These are phyloP conservation scores for Boletus sp. DNA, from an alignment of 1,284 basidiomycete genomes.

Conservation along the genomic window DNA sequence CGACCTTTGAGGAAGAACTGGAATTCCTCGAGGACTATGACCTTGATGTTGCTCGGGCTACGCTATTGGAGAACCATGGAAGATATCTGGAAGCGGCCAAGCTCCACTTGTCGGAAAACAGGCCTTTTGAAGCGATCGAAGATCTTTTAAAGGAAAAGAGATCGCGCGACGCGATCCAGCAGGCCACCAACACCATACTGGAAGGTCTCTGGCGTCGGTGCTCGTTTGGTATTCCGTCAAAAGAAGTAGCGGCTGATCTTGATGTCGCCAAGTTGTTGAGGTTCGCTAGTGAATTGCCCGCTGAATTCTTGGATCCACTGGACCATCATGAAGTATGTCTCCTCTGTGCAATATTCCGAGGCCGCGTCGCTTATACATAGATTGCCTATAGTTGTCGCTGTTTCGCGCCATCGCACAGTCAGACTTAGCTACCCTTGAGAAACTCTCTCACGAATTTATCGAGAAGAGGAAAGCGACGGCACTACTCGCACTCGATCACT, in stretches of 20 bases:
- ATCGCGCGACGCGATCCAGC: conserved; percentile 35
- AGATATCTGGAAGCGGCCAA: conserved; percentile 57
- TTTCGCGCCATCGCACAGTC: conserved; percentile 27
- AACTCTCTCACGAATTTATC: conserved; percentile 20
- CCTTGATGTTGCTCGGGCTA: conserved; percentile 55
- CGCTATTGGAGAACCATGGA: conserved; percentile 51
- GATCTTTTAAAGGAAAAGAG: conserved; percentile 46
- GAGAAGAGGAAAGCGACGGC: conserved; percentile 14
- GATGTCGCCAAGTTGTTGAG: conserved; percentile 20
- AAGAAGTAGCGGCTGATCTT: conserved; percentile 13
- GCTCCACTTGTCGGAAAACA: conserved; percentile 56
- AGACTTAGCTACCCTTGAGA: conserved; percentile 16
- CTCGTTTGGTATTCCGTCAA: conserved; percentile 29
- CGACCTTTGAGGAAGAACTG: conserved; percentile 53
- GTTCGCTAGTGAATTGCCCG: conserved; percentile 25
- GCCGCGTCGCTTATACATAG: background rate
- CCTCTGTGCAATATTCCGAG: background rate
- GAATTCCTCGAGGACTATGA: conserved; percentile 62
- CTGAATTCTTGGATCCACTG: conserved; percentile 17
- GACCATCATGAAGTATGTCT: conserved; percentile 24
- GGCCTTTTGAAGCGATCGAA: conserved; percentile 50
- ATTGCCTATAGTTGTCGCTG: conserved; percentile 28
- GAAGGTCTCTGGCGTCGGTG: conserved; percentile 30
- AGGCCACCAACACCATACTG: conserved; percentile 37
- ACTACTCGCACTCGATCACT: conserved; percentile 33